These are phyloP conservation scores for Entoloma clypeatum DNA, from an alignment of 1,284 basidiomycete species.

Conservation along the genomic window DNA sequence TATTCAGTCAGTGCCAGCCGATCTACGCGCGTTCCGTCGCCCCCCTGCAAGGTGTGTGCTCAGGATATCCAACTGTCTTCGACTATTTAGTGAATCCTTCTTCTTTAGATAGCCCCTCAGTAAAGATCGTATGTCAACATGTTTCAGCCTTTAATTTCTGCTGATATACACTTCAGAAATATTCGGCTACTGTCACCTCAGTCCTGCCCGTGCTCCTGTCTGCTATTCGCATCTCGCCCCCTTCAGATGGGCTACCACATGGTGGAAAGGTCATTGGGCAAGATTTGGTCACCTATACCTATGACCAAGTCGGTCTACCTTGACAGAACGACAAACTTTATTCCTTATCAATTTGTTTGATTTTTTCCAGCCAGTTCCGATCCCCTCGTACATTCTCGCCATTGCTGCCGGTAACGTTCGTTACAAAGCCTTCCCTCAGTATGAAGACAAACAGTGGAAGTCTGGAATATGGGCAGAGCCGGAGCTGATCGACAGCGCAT, in stretches of 20 bases:
- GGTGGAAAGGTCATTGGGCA: constrained; percentile 68
- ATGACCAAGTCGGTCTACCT: constrained; percentile 56
- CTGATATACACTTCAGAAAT: constrained; percentile 47
- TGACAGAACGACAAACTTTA: too few relatives aligned
- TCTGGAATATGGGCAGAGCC: constrained; percentile 91
- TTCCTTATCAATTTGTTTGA: background rate
- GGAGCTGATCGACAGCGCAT: constrained; percentile 72
- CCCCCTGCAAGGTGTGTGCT: constrained; percentile 69
- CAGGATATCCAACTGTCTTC: background rate
- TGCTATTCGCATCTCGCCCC: constrained; percentile 74
- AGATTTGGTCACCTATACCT: constrained; percentile 63
- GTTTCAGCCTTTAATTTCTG: background rate
- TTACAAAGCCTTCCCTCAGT: constrained; percentile 64
- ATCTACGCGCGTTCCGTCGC: constrained; percentile 82
- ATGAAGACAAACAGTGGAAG: constrained; percentile 67
- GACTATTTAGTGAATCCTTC: constrained; percentile 8
- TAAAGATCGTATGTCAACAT: constrained; percentile 59
- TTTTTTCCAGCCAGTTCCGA: constrained; percentile 63
- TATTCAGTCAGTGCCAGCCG: constrained; percentile 95
- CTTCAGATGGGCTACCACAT: constrained; percentile 61
- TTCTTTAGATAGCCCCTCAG: constrained; percentile 59
- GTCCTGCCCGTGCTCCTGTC: constrained; percentile 83
- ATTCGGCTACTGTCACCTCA: constrained; percentile 72
- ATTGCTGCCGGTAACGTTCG: constrained; percentile 82
- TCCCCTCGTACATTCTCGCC: constrained; percentile 85